Evolutionary conservation across 78 protist genomes (phyloP).

Genomic region (Dictyostelium capitatum): DNA sequence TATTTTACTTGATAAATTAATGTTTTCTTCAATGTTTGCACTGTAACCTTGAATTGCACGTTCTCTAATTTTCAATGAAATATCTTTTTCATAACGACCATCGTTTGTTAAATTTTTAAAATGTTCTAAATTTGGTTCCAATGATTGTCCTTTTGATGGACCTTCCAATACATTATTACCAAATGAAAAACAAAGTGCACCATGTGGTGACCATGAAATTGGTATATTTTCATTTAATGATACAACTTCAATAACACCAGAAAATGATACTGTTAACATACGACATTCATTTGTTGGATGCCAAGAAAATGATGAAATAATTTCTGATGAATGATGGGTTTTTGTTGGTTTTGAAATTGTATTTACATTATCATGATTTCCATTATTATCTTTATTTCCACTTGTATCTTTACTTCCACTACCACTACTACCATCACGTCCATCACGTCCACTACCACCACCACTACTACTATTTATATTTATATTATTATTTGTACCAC

Average conservation of each 20-base stretch:
- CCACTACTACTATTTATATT: too few species aligned
- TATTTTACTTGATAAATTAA: conserved; percentile 24
- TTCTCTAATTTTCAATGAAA: conserved; percentile 67
- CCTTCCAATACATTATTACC: conserved; percentile 71
- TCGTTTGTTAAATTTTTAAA: conserved; percentile 41
- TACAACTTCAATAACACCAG: conserved; percentile 73
- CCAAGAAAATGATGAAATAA: conserved; percentile 73
- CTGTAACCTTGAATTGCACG: conserved; percentile 75
- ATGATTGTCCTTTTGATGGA: conserved; percentile 34
- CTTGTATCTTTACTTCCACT: not conserved
- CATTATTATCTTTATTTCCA: not conserved
- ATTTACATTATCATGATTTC: not conserved
- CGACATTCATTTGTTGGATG: conserved; percentile 84
- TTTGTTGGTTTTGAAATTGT: conserved; percentile 47
- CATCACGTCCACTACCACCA: not conserved
- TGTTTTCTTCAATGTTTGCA: conserved; percentile 40
- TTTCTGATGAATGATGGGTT: conserved; percentile 49
- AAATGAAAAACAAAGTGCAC: conserved; percentile 53
- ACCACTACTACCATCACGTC: too few species aligned
- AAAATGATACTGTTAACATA: conserved; percentile 67
- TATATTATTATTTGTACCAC: not conserved
- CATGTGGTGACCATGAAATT: conserved; percentile 81
- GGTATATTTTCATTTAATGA: conserved; percentile 78
- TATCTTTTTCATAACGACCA: conserved; percentile 77
- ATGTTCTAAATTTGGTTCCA: conserved; percentile 46